Percentiles rank a stretch among this genome's conserved stretches.
Evolutionary conservation across 441 rosid species (phyloP).

Genomic region (Jatropha podagrica): DNA sequence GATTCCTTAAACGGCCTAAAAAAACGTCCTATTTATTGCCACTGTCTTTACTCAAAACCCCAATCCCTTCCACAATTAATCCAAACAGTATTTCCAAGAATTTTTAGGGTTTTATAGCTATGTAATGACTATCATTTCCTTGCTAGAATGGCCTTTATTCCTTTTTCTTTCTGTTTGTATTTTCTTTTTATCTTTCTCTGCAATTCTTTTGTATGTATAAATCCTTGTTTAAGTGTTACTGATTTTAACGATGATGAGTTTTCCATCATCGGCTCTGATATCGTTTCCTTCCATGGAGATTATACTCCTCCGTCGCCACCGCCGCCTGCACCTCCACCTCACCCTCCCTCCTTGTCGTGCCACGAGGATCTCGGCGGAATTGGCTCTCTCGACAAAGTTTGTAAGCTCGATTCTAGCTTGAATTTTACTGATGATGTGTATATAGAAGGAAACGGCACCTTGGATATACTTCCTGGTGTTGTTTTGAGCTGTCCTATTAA

Average conservation of each 20-base stretch:
- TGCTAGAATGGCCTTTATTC: constrained; percentile 14
- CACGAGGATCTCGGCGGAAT: constrained; percentile 51
- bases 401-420: constrained; percentile 49
- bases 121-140: constrained; percentile 22
- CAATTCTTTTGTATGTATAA: neutral
- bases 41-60: neutral
- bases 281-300: constrained; percentile 24
- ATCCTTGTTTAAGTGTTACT: constrained; percentile 2
- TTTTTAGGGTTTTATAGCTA: constrained; percentile 8
- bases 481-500: constrained; percentile 39
- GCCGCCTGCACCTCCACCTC: constrained; percentile 24
- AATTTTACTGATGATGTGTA: constrained; percentile 46
- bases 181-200: neutral
- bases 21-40: neutral
- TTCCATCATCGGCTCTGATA: constrained; percentile 19
- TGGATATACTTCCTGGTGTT: constrained; percentile 45
- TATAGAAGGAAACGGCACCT: constrained; percentile 55
- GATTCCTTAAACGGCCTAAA: constrained; percentile 8
- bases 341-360: constrained; percentile 44
- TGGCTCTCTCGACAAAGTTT: constrained; percentile 59
- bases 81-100: neutral
- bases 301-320: constrained; percentile 35
- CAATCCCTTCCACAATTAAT: neutral
- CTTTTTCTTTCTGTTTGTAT: neutral
- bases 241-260: constrained; percentile 19